These are phyloP conservation scores for Tephrocybe sp. DNA, from an alignment of 768 basidiomycete species.

Conservation along the genomic window DNA sequence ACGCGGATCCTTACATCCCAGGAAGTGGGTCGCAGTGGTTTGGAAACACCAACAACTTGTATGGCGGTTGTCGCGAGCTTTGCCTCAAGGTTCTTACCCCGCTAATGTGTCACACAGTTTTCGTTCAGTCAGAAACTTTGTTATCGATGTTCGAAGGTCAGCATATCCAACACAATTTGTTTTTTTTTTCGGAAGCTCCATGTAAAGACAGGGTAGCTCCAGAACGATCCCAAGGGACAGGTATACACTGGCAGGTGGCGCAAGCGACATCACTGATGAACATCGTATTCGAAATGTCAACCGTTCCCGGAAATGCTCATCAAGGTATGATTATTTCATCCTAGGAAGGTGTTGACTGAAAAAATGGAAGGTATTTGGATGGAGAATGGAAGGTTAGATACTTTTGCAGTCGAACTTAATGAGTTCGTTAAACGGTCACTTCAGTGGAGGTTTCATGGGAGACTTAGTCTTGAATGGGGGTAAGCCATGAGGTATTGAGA, in stretches of 20 bases:
- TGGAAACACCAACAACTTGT: constrained; percentile 70
- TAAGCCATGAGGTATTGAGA: constrained; percentile 20
- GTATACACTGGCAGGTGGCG: constrained; percentile 83
- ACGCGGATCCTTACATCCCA: constrained; percentile 72
- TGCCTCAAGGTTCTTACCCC: not conserved
- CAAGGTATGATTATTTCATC: constrained; percentile 48
- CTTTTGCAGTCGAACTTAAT: constrained; percentile 12
- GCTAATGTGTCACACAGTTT: constrained; percentile 38
- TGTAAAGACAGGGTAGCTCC: constrained; percentile 44
- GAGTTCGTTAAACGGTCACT: too few species aligned
- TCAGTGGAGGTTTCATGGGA: constrained; percentile 51
- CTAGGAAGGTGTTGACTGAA: not conserved
- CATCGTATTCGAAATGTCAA: constrained; percentile 74
- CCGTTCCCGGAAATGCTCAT: constrained; percentile 60
- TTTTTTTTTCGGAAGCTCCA: not conserved
- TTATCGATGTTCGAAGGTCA: constrained; percentile 60
- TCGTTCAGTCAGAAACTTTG: constrained; percentile 70
- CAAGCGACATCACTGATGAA: constrained; percentile 37
- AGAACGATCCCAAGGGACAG: constrained; percentile 53
- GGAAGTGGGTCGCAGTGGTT: constrained; percentile 65
- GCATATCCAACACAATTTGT: constrained; percentile 11
- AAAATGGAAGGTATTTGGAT: constrained; percentile 48
- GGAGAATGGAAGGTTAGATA: constrained; percentile 77
- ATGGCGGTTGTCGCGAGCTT: constrained; percentile 15
- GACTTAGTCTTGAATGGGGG: constrained; percentile 52